These are phyloP conservation scores for Aplosporella prunicola DNA, from an alignment of 2,329 filamentous ascomycete species.

Conservation along the genomic window DNA sequence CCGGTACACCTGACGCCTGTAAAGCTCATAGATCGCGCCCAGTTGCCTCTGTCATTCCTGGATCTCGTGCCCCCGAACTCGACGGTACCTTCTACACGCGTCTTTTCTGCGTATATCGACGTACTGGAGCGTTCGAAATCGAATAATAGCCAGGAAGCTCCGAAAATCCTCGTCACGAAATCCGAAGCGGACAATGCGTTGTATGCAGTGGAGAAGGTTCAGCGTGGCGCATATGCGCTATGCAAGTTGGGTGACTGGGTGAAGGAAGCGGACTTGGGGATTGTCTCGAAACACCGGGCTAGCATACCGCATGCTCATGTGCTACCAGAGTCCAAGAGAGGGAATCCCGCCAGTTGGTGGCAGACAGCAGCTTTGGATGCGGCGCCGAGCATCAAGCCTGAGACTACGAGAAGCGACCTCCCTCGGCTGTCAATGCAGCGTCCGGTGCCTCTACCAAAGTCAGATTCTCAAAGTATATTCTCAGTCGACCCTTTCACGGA, in stretches of 20 bases:
- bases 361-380: slow-evolving; percentile 19
- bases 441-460: slow-evolving; percentile 4
- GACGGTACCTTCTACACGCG: slow-evolving; percentile 16
- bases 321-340: slow-evolving; percentile 33
- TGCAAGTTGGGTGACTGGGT: slow-evolving; percentile 62
- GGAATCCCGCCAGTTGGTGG: slow-evolving; percentile 22
- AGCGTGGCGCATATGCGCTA: slow-evolving; percentile 52
- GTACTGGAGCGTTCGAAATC: slow-evolving; percentile 20
- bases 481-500: slow-evolving; percentile 3
- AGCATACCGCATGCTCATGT: slow-evolving; percentile 40
- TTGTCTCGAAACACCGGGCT: slow-evolving; percentile 30
- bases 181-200: slow-evolving; percentile 52
- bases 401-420: slow-evolving; percentile 16
- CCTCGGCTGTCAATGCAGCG: slow-evolving; percentile 25
- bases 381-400: slow-evolving; percentile 3
- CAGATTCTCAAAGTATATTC: neutral
- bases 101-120: slow-evolving; percentile 27
- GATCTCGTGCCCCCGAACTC: slow-evolving; percentile 19
- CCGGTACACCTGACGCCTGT: slow-evolving; percentile 25
- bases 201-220: slow-evolving; percentile 68
- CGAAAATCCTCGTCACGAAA: slow-evolving; percentile 26
- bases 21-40: slow-evolving; percentile 25
- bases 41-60: slow-evolving; percentile 30
- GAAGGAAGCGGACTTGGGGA: slow-evolving; percentile 35
- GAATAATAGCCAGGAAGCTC: slow-evolving; percentile 5